Evolutionary conservation across 208 protist species (phyloP).

Genomic region (Phytomonas sp.): DNA sequence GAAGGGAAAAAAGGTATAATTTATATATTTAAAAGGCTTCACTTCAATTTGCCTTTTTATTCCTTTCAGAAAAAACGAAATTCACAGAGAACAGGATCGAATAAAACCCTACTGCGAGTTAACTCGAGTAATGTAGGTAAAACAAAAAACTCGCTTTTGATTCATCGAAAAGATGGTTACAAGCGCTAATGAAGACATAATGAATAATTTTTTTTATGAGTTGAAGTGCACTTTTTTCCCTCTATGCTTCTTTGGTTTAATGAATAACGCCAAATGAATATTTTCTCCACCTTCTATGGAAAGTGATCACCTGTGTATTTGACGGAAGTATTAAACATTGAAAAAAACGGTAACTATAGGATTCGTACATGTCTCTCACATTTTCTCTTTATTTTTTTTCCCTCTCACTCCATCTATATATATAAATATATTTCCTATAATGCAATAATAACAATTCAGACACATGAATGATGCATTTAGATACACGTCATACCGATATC

Average conservation of each 20-base stretch:
- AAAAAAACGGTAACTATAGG: neutral
- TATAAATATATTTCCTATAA: no score
- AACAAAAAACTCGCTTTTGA: neutral
- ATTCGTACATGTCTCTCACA: neutral
- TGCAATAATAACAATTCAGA: conserved; percentile 9
- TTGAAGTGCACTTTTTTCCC: neutral
- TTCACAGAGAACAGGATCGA: neutral
- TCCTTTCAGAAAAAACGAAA: neutral
- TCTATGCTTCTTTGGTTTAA: neutral
- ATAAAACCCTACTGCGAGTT: neutral
- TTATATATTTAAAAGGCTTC: neutral
- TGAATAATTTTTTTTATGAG: neutral
- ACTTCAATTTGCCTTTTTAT: neutral
- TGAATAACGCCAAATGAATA: neutral
- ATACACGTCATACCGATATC: neutral
- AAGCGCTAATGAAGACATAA: neutral
- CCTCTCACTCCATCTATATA: no score
- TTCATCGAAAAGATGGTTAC: neutral
- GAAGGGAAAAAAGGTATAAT: neutral
- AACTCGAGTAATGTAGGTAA: neutral
- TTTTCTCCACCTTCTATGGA: neutral
- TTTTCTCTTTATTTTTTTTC: neutral
- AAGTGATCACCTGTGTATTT: neutral
- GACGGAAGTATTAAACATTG: neutral
- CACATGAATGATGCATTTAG: conserved; percentile 1